Percentiles rank a stretch among this genome's conserved stretches.
phyloP scores from a whole-genome alignment of 2,329 filamentous ascomycete species.

The Cercospora beticola region DNA sequence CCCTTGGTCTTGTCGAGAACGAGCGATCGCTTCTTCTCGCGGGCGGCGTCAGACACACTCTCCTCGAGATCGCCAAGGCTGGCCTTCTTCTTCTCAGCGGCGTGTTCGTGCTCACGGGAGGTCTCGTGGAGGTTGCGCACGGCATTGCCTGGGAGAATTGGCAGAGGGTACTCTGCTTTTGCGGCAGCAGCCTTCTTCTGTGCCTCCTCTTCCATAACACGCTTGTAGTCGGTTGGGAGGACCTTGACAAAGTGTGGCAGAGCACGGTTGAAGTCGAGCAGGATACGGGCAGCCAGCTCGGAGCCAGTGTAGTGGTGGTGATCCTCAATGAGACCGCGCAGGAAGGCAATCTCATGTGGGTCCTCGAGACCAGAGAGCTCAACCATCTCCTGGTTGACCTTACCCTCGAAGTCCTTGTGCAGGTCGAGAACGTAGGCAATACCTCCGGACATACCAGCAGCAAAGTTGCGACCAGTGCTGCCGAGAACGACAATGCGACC shows the following conservation, averaged over 20 bases:
- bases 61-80: slow-evolving; percentile 82
- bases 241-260: slow-evolving; percentile 91
- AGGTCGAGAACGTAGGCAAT: slow-evolving; percentile 94
- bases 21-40: slow-evolving; percentile 84
- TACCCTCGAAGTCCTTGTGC: slow-evolving; percentile 82
- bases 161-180: slow-evolving; percentile 78
- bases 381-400: slow-evolving; percentile 98
- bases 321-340: slow-evolving; percentile 90
- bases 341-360: slow-evolving; percentile 81
- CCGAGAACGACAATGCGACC: slow-evolving; percentile 86
- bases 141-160: slow-evolving; percentile 68
- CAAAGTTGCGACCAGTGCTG: slow-evolving; percentile 91
- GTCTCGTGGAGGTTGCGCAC: slow-evolving; percentile 55
- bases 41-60: slow-evolving; percentile 77
- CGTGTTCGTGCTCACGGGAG: slow-evolving; percentile 55
- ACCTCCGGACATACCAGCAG: slow-evolving; percentile 96
- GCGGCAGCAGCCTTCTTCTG: slow-evolving; percentile 82
- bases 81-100: slow-evolving; percentile 68
- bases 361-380: slow-evolving; percentile 83
- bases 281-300: slow-evolving; percentile 85
- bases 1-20: slow-evolving; percentile 97
- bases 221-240: slow-evolving; percentile 93
- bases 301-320: slow-evolving; percentile 98
- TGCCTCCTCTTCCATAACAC: slow-evolving; percentile 81
- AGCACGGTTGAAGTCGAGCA: slow-evolving; percentile 92